phyloP scores from a whole-genome alignment of 768 basidiomycete genomes.

The Pholiota molesta region DNA sequence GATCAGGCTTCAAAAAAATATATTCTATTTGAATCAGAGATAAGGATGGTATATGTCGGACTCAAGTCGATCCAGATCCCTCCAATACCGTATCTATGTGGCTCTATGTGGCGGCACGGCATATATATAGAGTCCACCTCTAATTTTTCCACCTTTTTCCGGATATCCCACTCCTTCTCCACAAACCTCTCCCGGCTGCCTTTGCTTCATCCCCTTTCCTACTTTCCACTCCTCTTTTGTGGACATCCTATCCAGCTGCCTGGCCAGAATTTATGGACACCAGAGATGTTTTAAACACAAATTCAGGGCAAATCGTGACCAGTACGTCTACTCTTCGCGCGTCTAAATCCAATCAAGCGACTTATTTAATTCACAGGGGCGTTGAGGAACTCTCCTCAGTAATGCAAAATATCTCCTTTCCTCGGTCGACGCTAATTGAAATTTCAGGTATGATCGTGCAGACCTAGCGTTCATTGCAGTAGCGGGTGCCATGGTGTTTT shows the following conservation, averaged over 20 bases:
- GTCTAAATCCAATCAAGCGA: not conserved
- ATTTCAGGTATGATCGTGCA: slow-evolving; percentile 65
- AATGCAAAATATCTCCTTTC: not conserved
- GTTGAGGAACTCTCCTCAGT: not conserved
- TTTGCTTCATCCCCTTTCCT: slow-evolving; percentile 1
- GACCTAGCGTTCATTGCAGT: slow-evolving; percentile 74
- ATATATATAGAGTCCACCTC: slow-evolving; percentile 1
- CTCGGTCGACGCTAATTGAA: slow-evolving; percentile 4
- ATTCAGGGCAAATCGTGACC: slow-evolving; percentile 9
- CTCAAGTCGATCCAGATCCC: not conserved
- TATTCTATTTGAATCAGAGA: slow-evolving; percentile 10
- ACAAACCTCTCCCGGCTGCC: not conserved
- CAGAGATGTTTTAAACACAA: slow-evolving; percentile 13
- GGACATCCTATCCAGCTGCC: not conserved
- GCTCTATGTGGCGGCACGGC: slow-evolving; percentile 1
- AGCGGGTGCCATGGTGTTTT: slow-evolving; percentile 69
- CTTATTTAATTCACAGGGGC: slow-evolving; percentile 3
- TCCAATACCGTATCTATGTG: not conserved
- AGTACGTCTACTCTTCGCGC: slow-evolving; percentile 9
- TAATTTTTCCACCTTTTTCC: not conserved
- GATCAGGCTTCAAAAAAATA: not conserved
- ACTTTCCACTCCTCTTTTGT: not conserved
- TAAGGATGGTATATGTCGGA: not conserved
- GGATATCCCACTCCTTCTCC: not conserved
- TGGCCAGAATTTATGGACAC: slow-evolving; percentile 16